Percentiles rank a stretch among this genome's conserved stretches.
These are phyloP conservation scores for Cenchrus fungigraminus DNA, from an alignment of 176 grass and related monocot genomes.

Conservation along the genomic window DNA sequence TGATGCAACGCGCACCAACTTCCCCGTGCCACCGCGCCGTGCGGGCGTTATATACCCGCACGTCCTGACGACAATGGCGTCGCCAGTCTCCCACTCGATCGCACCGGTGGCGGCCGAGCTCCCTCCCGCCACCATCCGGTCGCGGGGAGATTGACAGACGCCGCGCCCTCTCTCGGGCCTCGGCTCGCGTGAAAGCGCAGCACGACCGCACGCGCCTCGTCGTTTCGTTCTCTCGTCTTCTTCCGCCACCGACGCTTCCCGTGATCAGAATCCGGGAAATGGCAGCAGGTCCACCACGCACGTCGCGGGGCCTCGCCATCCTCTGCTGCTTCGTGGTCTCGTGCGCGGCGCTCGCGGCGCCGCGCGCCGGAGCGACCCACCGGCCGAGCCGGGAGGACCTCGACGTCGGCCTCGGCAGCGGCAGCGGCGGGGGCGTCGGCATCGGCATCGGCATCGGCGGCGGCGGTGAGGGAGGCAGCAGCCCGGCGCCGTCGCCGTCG, in stretches of 20 bases:
- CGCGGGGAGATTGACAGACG: not conserved
- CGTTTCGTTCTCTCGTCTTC: not conserved
- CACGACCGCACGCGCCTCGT: too few species aligned
- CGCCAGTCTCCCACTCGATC: not conserved
- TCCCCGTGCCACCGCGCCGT: not conserved
- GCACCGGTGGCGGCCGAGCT: not conserved
- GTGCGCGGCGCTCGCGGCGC: conserved; percentile 27
- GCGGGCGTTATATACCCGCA: conserved; percentile 20
- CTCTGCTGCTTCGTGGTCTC: conserved; percentile 32
- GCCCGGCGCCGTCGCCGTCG: conserved; percentile 27
- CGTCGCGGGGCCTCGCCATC: conserved; percentile 27
- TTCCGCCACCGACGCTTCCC: not conserved
- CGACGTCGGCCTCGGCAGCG: conserved; percentile 37
- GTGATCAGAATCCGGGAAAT: conserved; percentile 21
- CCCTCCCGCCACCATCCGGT: not conserved
- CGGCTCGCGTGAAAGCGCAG: not conserved
- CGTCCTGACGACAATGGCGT: not conserved
- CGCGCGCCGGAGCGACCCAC: not conserved
- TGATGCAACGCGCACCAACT: conserved; percentile 2
- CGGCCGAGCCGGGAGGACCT: conserved; percentile 27
- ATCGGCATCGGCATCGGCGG: conserved; percentile 37
- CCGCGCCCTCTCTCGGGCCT: not conserved
- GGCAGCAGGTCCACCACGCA: not conserved
- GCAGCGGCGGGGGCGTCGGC: conserved; percentile 27
- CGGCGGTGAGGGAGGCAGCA: not conserved